Evolutionary conservation across 2,329 filamentous ascomycete species (phyloP), one percentile per base, ranked within the genome.

Genomic region (Esteya vermicola): DNA sequence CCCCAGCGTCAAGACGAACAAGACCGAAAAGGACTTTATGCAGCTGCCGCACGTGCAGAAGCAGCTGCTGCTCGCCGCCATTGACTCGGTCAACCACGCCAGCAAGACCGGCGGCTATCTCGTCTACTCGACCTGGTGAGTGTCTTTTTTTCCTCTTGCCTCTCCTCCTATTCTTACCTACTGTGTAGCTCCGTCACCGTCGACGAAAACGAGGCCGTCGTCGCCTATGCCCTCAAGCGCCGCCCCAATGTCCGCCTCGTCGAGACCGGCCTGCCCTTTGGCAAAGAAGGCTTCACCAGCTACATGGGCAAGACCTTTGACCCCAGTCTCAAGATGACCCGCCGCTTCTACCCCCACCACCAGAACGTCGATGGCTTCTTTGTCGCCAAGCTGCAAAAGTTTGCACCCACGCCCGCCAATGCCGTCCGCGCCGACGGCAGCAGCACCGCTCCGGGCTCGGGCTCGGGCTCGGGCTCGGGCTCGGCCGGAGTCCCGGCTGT

Each of bases 311-410:
- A 96, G 70, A 77, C 75, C 44, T 98, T 98, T 62, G 82, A 93
- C 56, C 72, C 81, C 6, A 82, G 75, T 49, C 75, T 98, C 66
- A 83, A 81, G 54, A 67, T 88, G 56, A 88, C 86, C 14, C 70
- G 85, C 48, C 70, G 88, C 42, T 94, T 85, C 66, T 94, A 93
- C 62, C 85, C 86, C 1, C 85, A 94, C 57, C 94, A 95, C 48
- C 45, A 48, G 16, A 47, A 50, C 63, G 86, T 98, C 26, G 91
- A 54, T 58, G 91, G 91, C 48, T 98, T 98, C 77, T 98, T 86
- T 57, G 91, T 98, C 45, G 85, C 86, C 54, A 98, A 98, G 62
- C 82, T 98, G 63, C 88, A 93, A 62, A 98, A 98, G 71, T 75
- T 75, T 14, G 89, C 77, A 0, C 81, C 85, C 4, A 84, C 82